A percentile compares a stretch with the other conserved stretches of the same genome.
Evolutionary conservation across 176 grass and related monocot species (phyloP).

Genomic region (Avena atlantica): DNA sequence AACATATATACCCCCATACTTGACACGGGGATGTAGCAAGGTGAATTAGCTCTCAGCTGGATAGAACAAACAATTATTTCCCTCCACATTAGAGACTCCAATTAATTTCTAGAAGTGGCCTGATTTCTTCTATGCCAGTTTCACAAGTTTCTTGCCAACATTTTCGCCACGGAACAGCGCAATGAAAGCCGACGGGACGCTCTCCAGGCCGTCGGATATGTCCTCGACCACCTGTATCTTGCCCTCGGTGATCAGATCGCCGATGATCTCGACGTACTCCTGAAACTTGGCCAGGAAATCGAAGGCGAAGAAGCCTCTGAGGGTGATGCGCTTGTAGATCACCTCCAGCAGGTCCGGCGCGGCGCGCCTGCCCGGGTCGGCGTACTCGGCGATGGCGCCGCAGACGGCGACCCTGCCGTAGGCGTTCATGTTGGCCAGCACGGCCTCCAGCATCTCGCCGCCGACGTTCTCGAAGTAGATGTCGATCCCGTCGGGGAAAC

Average conservation of each 20-base stretch:
- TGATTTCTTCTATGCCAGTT: conserved; percentile 24
- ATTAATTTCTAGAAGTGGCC: no score
- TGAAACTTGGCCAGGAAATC: conserved; percentile 46
- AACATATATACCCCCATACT: no score
- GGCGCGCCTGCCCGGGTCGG: conserved; percentile 19
- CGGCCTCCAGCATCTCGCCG: conserved; percentile 56
- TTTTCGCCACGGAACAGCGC: conserved; percentile 51
- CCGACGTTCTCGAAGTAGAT: conserved; percentile 61
- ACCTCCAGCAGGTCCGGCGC: conserved; percentile 42
- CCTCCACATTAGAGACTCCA: no score
- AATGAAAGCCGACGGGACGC: conserved; percentile 50
- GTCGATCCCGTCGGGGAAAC: conserved; percentile 65
- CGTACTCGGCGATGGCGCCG: conserved; percentile 67
- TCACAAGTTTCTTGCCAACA: conserved; percentile 61
- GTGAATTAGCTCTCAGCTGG: no score
- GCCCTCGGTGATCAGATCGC: conserved; percentile 36
- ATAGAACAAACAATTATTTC: no score
- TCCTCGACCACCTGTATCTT: conserved; percentile 52
- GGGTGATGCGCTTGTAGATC: conserved; percentile 65
- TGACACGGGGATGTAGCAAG: no score
- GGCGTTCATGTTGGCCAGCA: conserved; percentile 63
- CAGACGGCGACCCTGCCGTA: conserved; percentile 54
- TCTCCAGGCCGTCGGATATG: conserved; percentile 49
- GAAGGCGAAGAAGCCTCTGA: conserved; percentile 51
- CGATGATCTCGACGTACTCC: conserved; percentile 36